phyloP scores from a whole-genome alignment of 129 eudicot species.

The Calendula officinalis region DNA sequence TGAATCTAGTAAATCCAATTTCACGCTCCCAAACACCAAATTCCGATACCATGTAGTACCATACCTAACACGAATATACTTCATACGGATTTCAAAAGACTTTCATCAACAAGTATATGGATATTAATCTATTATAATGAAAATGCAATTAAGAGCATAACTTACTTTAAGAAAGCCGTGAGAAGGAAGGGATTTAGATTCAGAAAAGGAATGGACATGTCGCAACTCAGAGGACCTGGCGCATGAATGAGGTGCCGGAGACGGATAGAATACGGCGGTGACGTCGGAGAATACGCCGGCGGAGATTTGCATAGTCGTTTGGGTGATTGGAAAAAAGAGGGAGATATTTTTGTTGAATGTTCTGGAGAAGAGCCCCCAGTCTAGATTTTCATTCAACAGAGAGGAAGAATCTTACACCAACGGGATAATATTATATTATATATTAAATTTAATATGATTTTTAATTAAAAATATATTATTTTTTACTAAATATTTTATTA shows the following conservation, averaged over 20 bases:
- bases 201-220: constrained; percentile 28
- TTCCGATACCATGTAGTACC: constrained; percentile 13
- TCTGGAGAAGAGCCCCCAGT: constrained; percentile 14
- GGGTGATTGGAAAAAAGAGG: constrained; percentile 8
- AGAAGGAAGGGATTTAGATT: constrained; percentile 23
- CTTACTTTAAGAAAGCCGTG: constrained; percentile 32
- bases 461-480: too few relatives aligned
- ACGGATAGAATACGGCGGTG: constrained; percentile 22
- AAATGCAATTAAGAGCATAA: constrained; percentile 2
- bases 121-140: not conserved
- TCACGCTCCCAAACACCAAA: constrained; percentile 4
- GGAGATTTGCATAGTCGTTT: constrained; percentile 30
- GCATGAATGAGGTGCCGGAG: constrained; percentile 17
- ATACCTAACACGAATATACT: not conserved
- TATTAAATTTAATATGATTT: too few relatives aligned
- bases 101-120: not conserved
- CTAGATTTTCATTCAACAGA: not conserved
- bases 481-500: too few relatives aligned
- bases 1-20: not conserved
- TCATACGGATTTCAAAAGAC: not conserved
- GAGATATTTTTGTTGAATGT: constrained; percentile 22
- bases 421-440: too few relatives aligned
- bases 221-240: constrained; percentile 31
- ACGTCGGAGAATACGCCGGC: constrained; percentile 31
- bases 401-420: too few relatives aligned